Base-by-base conservation (phyloP, 164 flowering plant genomes). In the Santalum album region DNA sequence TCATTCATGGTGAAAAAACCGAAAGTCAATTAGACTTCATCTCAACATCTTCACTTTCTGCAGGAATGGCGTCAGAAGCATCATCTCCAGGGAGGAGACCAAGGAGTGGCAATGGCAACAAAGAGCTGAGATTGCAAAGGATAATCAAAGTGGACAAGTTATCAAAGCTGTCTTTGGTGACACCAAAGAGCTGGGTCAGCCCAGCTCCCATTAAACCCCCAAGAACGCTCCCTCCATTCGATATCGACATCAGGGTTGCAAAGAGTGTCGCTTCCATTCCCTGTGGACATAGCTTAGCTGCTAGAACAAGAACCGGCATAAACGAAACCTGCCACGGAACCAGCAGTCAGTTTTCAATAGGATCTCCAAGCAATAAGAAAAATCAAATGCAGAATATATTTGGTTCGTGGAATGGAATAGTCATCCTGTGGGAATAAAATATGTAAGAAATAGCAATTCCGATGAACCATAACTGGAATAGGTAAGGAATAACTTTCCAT, bases 211-310 rank as follows among this genome's bases (percentile, higher is more conserved):
- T 55, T 26, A 92, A 63, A 21, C 98, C 96, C 3, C 98, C 98
- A 22, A 90, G 55, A 15, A 92, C 84, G 61, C 96, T 72, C 19
- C 96, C 96, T 55, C 85, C 95, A 63, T 92, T 92, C 36, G 94
- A 88, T 52, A 92, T 79, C 51, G 98, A 92, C 98, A 92, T 92
- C 17, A 92, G 87, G 25, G 98, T 92, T 17, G 98, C 98, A 65
- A 92, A 92, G 9, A 92, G 86, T 12, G 98, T 92, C 44, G 98
- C 96, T 76, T 92, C 98, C 91, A 92, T 82, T 25, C 96, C 98
- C 56, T 78, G 72, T 12, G 98, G 98, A 48, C 98, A 92, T 52
- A 92, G 55, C 67, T 75, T 78, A 29, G 98, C 98, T 12, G 98
- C 98, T 48, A 92, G 73, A 21, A 92, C 96, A 44, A 92, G 85